Percentiles rank a stretch among this genome's conserved stretches.
phyloP scores from a whole-genome alignment of 2,329 filamentous ascomycete genomes.

The Colletotrichum sp. region DNA sequence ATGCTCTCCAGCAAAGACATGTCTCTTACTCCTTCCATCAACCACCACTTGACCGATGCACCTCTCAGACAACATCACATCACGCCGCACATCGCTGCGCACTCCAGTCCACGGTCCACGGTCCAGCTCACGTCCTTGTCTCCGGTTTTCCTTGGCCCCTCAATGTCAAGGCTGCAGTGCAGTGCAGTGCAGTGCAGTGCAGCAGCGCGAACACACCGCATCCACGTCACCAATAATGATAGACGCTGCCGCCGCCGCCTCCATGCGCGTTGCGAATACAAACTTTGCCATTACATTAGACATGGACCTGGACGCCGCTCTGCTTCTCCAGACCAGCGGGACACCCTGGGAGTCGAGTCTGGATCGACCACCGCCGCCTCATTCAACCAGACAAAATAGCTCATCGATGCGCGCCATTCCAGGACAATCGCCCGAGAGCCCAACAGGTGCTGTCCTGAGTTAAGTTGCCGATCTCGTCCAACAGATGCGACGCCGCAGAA shows the following conservation, averaged over 20 bases:
- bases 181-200: not conserved
- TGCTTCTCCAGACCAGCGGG: not conserved
- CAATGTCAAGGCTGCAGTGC: not conserved
- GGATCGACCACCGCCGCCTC: not conserved
- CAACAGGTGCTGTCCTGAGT: not conserved
- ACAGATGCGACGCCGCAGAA: not conserved
- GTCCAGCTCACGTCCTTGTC: not conserved
- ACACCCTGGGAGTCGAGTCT: not conserved
- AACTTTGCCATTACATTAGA: not conserved
- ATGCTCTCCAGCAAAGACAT: not conserved
- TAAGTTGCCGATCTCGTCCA: not conserved
- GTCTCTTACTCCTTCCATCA: not conserved
- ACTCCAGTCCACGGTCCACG: not conserved
- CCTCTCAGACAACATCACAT: not conserved
- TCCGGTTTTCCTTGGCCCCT: not conserved
- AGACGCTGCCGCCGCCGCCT: not conserved
- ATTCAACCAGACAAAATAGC: not conserved
- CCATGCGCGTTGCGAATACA: not conserved
- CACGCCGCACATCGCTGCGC: not conserved
- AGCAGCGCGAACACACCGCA: not conserved
- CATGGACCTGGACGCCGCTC: not conserved
- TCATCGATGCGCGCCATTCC: not conserved
- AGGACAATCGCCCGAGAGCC: not conserved
- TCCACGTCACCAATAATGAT: not conserved
- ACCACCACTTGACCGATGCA: not conserved